A percentile compares a stretch with the other conserved stretches of the same genome.
These are phyloP conservation scores for Tremella mesenterica DNA, from an alignment of 768 basidiomycete species.

Conservation along the genomic window DNA sequence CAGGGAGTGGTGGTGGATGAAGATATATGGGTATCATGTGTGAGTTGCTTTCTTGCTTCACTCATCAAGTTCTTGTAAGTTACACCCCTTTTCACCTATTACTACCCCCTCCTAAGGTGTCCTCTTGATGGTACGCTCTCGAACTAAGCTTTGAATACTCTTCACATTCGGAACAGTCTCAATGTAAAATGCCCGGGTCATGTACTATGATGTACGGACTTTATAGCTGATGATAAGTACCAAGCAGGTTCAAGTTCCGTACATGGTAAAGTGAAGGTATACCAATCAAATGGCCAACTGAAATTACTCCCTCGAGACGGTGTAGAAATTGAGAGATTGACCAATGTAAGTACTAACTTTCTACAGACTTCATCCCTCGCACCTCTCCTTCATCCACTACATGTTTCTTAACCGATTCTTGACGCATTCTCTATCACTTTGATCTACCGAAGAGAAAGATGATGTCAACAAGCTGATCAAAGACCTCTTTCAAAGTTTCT, in stretches of 20 bases:
- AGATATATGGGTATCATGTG: slow-evolving; percentile 64
- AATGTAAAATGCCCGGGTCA: no score
- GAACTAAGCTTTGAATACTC: no score
- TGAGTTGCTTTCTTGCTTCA: slow-evolving; percentile 13
- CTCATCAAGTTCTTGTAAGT: not conserved
- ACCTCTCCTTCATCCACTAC: no score
- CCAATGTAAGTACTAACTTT: slow-evolving; percentile 18
- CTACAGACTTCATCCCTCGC: no score
- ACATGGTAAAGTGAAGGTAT: slow-evolving; percentile 57
- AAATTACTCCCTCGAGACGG: slow-evolving; percentile 51
- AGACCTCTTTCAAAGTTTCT: slow-evolving; percentile 31
- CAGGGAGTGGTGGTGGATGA: slow-evolving; percentile 55
- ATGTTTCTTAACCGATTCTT: no score
- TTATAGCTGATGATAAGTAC: slow-evolving; percentile 47
- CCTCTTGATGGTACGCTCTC: no score
- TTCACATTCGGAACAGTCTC: no score
- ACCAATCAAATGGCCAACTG: slow-evolving; percentile 48
- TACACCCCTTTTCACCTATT: not conserved
- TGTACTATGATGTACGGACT: no score
- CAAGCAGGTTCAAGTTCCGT: slow-evolving; percentile 47
- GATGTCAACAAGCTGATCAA: not conserved
- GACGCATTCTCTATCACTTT: no score
- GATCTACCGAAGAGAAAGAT: not conserved
- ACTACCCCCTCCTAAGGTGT: no score
- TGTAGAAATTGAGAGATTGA: slow-evolving; percentile 47